Base-by-base conservation (phyloP, 2,329 filamentous ascomycete species). In the Alternaria triticina region DNA sequence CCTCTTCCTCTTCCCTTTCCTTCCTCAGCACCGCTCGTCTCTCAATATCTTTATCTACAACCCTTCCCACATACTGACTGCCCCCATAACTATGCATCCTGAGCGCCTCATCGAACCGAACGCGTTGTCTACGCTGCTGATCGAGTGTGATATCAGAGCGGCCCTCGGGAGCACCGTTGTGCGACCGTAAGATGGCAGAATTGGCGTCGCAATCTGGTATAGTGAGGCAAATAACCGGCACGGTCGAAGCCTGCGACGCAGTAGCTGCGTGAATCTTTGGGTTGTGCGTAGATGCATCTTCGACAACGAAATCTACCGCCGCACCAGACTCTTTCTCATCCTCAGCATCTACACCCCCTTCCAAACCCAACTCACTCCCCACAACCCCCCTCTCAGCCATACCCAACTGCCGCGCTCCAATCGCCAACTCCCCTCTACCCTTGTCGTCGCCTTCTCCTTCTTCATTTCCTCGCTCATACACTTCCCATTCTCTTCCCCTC, bases 281-380 rank as follows among this genome's bases (percentile, higher is more conserved):
- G n/a, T n/a, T n/a, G n/a, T n/a, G n/a, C n/a, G n/a, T n/a, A n/a
- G n/a, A n/a, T n/a, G n/a, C n/a, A n/a, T n/a, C n/a, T n/a, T n/a
- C n/a, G n/a, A n/a, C n/a, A n/a, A n/a, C n/a, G n/a, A n/a, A n/a
- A n/a, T n/a, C n/a, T n/a, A n/a, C n/a, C n/a, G n/a, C n/a, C n/a
- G n/a, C n/a, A n/a, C n/a, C n/a, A n/a, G n/a, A n/a, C n/a, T n/a
- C n/a, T n/a, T n/a, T n/a, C n/a, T n/a, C n/a, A n/a, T n/a, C 13
- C 7, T 4, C 15, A n/a, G 0, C 33, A n/a, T n/a, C 33, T 0
- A 2, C 7, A 36, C 15, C 15, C 1, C 3, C 15, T 10, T 40
- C 3, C 15, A 10, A 1, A 0, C 0, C 7, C 13, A 36, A 3
- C 13, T 2, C 0, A 2, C 2, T n/a, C 33, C 13, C 15, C 13